These are phyloP conservation scores for Aspergillus intermedius DNA, from an alignment of 2,329 filamentous ascomycete genomes.

Conservation along the genomic window DNA sequence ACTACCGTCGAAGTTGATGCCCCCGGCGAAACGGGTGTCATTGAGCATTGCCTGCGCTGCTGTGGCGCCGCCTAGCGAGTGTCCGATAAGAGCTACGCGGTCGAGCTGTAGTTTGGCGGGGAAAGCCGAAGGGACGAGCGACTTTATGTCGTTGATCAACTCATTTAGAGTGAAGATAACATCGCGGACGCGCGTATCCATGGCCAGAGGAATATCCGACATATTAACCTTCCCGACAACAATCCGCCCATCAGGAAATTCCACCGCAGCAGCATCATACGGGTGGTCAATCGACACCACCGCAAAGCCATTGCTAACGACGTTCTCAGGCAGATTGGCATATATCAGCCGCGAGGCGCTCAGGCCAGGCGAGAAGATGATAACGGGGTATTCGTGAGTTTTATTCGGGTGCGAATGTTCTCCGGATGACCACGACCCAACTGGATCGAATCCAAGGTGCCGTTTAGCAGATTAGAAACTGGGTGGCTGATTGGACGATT, in stretches of 20 bases:
- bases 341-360: background rate
- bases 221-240: background rate
- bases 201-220: background rate
- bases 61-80: constrained; percentile 32
- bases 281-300: constrained; percentile 14
- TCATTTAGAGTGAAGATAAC: constrained; percentile 2
- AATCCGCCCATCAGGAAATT: constrained; percentile 15
- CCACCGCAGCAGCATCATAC: constrained; percentile 14
- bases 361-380: background rate
- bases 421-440: background rate
- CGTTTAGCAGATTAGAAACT: background rate
- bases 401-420: background rate
- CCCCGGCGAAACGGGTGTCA: constrained; percentile 20
- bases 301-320: background rate
- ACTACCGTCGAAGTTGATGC: constrained; percentile 30
- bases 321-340: background rate
- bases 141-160: background rate
- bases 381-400: background rate
- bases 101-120: background rate
- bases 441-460: background rate
- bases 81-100: constrained; percentile 22
- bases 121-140: constrained; percentile 1
- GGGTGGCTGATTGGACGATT: background rate
- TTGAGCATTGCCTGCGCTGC: constrained; percentile 16
- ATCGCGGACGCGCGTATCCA: constrained; percentile 2